Evolutionary conservation across 2,329 filamentous ascomycete genomes (phyloP).

Genomic region (Samsoniella hepiali): DNA sequence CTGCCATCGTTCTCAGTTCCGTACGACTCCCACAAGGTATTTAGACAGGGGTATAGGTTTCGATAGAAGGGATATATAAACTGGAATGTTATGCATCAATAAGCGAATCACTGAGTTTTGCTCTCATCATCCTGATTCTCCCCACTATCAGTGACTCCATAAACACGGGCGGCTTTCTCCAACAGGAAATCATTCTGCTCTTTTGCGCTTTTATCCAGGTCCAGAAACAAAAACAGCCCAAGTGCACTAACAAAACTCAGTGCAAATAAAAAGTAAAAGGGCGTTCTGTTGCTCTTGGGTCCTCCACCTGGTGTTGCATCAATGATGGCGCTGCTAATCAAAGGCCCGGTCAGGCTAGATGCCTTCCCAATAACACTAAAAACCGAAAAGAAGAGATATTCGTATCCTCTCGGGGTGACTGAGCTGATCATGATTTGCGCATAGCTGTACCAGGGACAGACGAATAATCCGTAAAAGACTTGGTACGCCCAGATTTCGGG

Average conservation of each 20-base stretch:
- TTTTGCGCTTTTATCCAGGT: conserved; percentile 55
- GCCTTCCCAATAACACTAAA: conserved; percentile 64
- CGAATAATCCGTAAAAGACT: conserved; percentile 60
- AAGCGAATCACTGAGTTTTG: background rate
- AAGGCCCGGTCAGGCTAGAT: conserved; percentile 62
- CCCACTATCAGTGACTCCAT: background rate
- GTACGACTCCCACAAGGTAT: background rate
- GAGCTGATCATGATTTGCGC: conserved; percentile 68
- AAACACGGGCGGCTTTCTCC: conserved; percentile 23
- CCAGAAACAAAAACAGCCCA: conserved; percentile 52
- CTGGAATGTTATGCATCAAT: too few species aligned
- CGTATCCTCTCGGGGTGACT: conserved; percentile 63
- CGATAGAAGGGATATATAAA: too few species aligned
- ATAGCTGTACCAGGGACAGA: conserved; percentile 69
- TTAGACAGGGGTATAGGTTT: background rate
- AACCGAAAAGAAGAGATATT: conserved; percentile 61
- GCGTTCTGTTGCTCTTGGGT: conserved; percentile 53
- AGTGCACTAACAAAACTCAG: conserved; percentile 53
- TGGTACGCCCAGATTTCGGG: conserved; percentile 46
- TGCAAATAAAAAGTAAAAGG: conserved; percentile 64
- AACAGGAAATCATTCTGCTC: conserved; percentile 57
- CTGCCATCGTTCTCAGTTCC: conserved; percentile 23
- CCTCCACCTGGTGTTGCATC: conserved; percentile 49
- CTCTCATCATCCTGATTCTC: background rate
- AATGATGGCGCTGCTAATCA: conserved; percentile 66